phyloP scores from a whole-genome alignment of 768 basidiomycete species.

The Lactarius psammicola region DNA sequence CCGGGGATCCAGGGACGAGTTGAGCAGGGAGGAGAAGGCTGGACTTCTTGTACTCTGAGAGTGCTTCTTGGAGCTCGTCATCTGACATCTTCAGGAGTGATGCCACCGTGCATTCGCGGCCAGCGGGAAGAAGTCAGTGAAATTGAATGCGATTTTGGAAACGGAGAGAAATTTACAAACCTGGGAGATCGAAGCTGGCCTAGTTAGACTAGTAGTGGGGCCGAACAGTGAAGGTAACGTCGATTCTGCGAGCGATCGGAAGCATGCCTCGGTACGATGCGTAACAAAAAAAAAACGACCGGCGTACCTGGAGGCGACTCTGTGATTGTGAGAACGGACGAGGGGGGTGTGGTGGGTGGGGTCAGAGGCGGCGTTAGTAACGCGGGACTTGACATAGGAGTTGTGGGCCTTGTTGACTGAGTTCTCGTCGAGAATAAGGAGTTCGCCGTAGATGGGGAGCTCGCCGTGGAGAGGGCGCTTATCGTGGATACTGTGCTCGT shows the following conservation, averaged over 20 bases:
- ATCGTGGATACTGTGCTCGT: neutral
- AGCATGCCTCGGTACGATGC: neutral
- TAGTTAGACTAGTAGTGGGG: neutral
- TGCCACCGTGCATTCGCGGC: neutral
- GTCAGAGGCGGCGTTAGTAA: neutral
- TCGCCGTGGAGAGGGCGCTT: neutral
- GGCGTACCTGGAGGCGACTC: conserved; percentile 4
- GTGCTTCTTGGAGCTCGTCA: conserved; percentile 14
- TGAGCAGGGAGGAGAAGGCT: conserved; percentile 17
- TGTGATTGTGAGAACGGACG: neutral
- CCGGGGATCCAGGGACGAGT: conserved; percentile 9
- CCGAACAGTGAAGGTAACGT: neutral
- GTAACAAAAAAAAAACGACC: neutral
- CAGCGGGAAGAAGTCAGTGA: neutral
- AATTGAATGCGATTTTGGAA: neutral
- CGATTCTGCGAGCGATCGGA: neutral
- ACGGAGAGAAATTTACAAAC: conserved; percentile 1
- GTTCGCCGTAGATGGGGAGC: neutral
- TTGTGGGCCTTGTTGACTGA: neutral
- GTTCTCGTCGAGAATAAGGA: neutral
- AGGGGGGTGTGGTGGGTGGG: neutral
- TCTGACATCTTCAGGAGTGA: conserved; percentile 16
- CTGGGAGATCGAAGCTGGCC: conserved; percentile 15
- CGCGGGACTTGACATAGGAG: neutral
- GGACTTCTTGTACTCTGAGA: conserved; percentile 2